phyloP scores from a whole-genome alignment of 2,329 filamentous ascomycete species.

The Neopestalotiopsis rosae region DNA sequence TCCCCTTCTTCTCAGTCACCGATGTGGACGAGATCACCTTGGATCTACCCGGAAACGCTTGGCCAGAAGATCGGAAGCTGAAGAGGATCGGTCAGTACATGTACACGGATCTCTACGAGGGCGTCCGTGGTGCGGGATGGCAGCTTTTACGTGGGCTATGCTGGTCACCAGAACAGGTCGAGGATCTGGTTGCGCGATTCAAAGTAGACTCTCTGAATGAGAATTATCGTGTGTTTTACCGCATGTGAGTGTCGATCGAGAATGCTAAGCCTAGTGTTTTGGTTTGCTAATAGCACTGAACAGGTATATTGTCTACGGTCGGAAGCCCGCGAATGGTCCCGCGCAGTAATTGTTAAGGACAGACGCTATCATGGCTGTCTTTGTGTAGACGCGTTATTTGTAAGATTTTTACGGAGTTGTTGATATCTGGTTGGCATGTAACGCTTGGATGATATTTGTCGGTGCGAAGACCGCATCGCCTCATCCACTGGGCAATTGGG shows the following conservation, averaged over 20 bases:
- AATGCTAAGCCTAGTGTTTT: background rate
- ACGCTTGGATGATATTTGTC: background rate
- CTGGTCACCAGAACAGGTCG: constrained; percentile 23
- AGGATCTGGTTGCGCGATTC: constrained; percentile 23
- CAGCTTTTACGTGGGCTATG: constrained; percentile 10
- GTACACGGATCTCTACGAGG: constrained; percentile 25
- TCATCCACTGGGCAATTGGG: background rate
- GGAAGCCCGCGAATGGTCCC: background rate
- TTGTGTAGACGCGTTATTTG: too few species aligned
- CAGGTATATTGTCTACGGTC: constrained; percentile 19
- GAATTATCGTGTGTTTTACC: constrained; percentile 25
- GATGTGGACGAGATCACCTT: constrained; percentile 25
- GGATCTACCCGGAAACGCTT: constrained; percentile 29
- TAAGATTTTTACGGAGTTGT: too few species aligned
- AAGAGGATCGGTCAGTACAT: constrained; percentile 29
- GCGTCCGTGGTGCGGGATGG: constrained; percentile 1
- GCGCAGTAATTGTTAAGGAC: too few species aligned
- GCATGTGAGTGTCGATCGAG: constrained; percentile 12
- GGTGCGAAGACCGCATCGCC: background rate
- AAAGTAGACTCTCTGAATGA: constrained; percentile 24
- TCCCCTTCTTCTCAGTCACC: constrained; percentile 14
- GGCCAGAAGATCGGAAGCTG: constrained; percentile 28
- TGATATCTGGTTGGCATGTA: too few species aligned
- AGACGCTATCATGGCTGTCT: too few species aligned
- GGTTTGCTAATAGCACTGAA: background rate